Conservation (phyloP, 306 rosid species). For the Lathyrus aphaca region DNA sequence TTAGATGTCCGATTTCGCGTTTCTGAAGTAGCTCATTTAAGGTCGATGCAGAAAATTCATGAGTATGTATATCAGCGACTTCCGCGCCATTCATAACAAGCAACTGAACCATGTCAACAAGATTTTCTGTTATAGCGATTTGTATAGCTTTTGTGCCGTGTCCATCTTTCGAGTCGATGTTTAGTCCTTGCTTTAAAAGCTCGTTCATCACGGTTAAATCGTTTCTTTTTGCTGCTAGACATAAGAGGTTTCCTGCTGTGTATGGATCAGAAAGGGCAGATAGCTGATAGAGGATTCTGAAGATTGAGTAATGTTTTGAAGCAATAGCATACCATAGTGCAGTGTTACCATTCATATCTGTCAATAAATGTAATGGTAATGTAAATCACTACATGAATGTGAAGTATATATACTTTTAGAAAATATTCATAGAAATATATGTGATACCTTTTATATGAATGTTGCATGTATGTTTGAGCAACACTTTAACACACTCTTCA, state of each 20-base stretch:
- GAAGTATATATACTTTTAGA: not conserved
- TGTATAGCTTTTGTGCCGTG: conserved; percentile 57
- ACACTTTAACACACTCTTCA: conserved; percentile 69
- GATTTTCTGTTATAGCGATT: conserved; percentile 60
- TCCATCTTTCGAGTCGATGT: conserved; percentile 59
- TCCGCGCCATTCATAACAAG: conserved; percentile 68
- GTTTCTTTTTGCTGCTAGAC: conserved; percentile 66
- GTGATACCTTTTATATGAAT: conserved; percentile 59
- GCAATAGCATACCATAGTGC: conserved; percentile 80
- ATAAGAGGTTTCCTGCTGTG: conserved; percentile 60
- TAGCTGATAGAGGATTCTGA: conserved; percentile 61
- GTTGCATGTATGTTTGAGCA: conserved; percentile 68
- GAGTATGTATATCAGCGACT: conserved; percentile 19
- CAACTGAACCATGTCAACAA: conserved; percentile 63
- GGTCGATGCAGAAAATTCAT: conserved; percentile 46
- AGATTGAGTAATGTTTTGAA: conserved; percentile 67
- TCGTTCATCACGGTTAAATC: conserved; percentile 54
- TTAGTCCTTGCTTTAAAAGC: conserved; percentile 64
- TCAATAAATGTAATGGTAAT: conserved; percentile 19
- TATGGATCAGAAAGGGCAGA: conserved; percentile 53
- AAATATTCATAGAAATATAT: not conserved
- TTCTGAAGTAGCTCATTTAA: conserved; percentile 55
- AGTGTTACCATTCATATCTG: conserved; percentile 72
- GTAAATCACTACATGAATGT: conserved; percentile 2
- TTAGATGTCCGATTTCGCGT: conserved; percentile 60